Base-by-base conservation (phyloP, 176 grass and related monocot genomes). In the Oryza nivara region DNA sequence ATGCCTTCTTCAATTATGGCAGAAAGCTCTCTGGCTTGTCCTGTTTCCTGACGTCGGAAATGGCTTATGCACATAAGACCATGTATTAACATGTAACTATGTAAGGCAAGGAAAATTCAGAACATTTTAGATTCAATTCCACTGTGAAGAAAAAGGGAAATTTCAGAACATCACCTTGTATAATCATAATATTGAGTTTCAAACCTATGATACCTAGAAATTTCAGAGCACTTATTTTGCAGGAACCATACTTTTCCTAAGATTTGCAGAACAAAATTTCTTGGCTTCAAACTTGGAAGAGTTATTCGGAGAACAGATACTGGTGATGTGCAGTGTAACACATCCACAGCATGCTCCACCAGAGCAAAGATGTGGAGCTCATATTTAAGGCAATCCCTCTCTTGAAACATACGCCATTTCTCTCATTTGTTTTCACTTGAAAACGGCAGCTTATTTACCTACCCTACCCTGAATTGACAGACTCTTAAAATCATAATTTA, bases 1-100 rank as follows among this genome's bases (percentile, higher is more conserved):
- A 25, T 40, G 19, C 36, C 23, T 34, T 26, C 52, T 61, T 8
- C 22, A 14, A 76, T 12, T 35, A 20, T 26, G 78, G 36, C 19
- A 26, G 65, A 87, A 49, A 88, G 73, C 40, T 71, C 68, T 41
- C 26, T 28, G 20, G 19, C 49, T 82, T 69, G 85, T 82, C 79
- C 56, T 61, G 56, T 61, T 23, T 14, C 1, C 30, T 25, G 13
- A 71, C 6, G 65, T 76, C 28, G 73, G 30, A 49, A 49, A n/a
- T 70, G 65, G 38, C 79, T 28, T 40, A 35, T 79, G 68, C 72
- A 63, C 78, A 48, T 20, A 71, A 71, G 28, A 71, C 86, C 73
- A 20, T 23, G 56, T 19, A 41, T 41, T 41, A 56, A 56, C 5
- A 56, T 56, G 52, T 26, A 26, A 26, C 26, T 26, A 26, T 26